phyloP scores from a whole-genome alignment of 2,329 filamentous ascomycete species.

The Rutstroemia sp. region DNA sequence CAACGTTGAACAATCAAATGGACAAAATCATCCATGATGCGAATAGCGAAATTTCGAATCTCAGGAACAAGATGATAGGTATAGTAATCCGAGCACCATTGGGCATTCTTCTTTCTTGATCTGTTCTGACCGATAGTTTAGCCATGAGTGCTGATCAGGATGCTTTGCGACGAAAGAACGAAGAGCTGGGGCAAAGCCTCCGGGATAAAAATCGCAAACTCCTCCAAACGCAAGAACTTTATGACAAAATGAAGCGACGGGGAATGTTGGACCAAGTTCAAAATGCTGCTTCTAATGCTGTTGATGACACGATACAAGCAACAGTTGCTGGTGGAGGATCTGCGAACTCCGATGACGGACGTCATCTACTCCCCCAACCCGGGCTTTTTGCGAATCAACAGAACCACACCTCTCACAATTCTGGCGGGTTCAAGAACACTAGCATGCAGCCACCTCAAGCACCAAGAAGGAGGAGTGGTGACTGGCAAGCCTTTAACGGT shows the following conservation, averaged over 20 bases:
- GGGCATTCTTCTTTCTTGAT: not conserved
- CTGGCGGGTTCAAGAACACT: slow-evolving; percentile 8
- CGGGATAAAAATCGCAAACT: slow-evolving; percentile 65
- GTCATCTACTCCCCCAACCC: slow-evolving; percentile 8
- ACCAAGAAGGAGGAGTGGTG: slow-evolving; percentile 4
- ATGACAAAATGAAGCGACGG: slow-evolving; percentile 51
- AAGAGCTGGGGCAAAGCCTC: slow-evolving; percentile 59
- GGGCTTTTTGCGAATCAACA: slow-evolving; percentile 16
- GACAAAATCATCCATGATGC: slow-evolving; percentile 70
- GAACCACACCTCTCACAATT: not conserved
- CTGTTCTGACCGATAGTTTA: slow-evolving; percentile 25
- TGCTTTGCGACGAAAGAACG: slow-evolving; percentile 59
- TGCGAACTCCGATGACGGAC: slow-evolving; percentile 19
- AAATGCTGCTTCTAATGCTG: slow-evolving; percentile 44
- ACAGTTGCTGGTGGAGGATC: slow-evolving; percentile 22
- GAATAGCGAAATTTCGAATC: slow-evolving; percentile 59
- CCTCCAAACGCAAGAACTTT: slow-evolving; percentile 58
- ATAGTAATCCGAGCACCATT: slow-evolving; percentile 18
- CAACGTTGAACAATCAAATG: slow-evolving; percentile 54
- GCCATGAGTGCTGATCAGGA: slow-evolving; percentile 55
- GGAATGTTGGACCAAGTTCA: slow-evolving; percentile 48
- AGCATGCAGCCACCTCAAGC: slow-evolving; percentile 9
- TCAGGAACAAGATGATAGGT: slow-evolving; percentile 61
- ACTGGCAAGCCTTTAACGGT: slow-evolving; percentile 21
- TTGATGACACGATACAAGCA: slow-evolving; percentile 35